Base-by-base conservation (phyloP, 2,329 filamentous ascomycete genomes). In the Emmonsiellopsis sp. region DNA sequence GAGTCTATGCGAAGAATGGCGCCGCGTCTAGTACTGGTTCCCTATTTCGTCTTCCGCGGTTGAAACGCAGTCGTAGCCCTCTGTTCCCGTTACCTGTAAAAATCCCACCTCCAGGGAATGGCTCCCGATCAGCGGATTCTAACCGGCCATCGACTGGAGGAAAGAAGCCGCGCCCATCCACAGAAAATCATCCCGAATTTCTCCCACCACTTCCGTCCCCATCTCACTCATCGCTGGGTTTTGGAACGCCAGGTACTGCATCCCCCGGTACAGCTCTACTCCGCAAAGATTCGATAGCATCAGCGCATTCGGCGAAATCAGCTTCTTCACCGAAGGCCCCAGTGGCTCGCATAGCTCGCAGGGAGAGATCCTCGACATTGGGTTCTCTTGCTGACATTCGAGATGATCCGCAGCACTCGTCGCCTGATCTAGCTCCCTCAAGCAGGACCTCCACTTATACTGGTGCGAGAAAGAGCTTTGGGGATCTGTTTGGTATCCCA, bases 61-160 rank as follows among this genome's bases (percentile, higher is more conserved):
- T 89, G 58, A 87, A 83, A 63, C 86, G 84, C 62, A 89, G 86
- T 63, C 83, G 86, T 55, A 84, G 82, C 32, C 81, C 88, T 2
- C 74, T 97, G 37, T 97, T 97, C 63, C 91, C 92, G 54, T 77
- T 97, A n/a, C 90, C 89, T 42, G 84, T 92, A 58, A 90, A 86
- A 68, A 78, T 82, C 58, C 67, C 73, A 36, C 69, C 70, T 17
- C 70, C 76, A 27, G 71, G 81, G 60, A 66, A 56, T 60, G 32
- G 43, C 55, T 40, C 56, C n/a, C 58, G 58, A 8, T 54, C 51
- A 40, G 60, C 64, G 27, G 54, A 55, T 33, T 54, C 55, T 6
- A 60, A 49, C 9, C 27, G 47, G 14, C 11, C 47, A 31, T 36
- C 31, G 11, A 49, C 47, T 2, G 36, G 36, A 11, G 36, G 17